Conservation (phyloP, 2,329 filamentous ascomycete species). For the Apiospora koreana region DNA sequence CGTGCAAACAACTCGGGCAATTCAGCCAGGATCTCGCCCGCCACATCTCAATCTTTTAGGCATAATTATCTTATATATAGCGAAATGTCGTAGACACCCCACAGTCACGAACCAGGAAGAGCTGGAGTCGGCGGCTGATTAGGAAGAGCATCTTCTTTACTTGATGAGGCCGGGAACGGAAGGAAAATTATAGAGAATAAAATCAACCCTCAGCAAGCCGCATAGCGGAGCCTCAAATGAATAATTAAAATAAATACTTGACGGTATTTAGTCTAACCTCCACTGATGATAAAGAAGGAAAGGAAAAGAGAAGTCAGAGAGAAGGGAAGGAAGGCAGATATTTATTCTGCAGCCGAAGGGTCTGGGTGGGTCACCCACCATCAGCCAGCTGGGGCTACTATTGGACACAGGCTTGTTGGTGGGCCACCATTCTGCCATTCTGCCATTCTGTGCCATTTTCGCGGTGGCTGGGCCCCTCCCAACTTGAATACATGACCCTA, state of each 20-base stretch:
- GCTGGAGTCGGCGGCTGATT: conserved; percentile 37
- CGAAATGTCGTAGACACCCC: conserved; percentile 35
- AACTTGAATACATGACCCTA: neutral
- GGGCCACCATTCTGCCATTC: neutral
- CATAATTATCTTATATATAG: neutral
- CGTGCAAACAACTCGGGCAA: neutral
- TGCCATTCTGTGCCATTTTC: neutral
- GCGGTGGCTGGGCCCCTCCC: neutral
- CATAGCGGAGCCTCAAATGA: conserved; percentile 34
- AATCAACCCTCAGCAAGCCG: conserved; percentile 39
- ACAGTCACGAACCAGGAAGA: conserved; percentile 38
- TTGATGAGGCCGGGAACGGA: conserved; percentile 40
- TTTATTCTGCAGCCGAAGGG: neutral
- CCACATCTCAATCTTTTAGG: neutral
- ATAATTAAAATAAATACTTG: conserved; percentile 36
- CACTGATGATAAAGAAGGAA: conserved; percentile 37
- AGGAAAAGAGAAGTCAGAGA: conserved; percentile 15
- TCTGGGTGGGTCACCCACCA: neutral
- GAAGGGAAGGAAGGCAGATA: neutral
- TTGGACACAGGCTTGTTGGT: neutral
- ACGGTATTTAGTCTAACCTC: conserved; percentile 38
- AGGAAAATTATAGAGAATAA: conserved; percentile 34
- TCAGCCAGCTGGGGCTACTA: neutral
- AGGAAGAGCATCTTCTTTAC: conserved; percentile 31
- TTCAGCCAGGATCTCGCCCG: neutral